Percentiles rank a stretch among this genome's conserved stretches.
phyloP scores from a whole-genome alignment of 2,329 filamentous ascomycete species.

The Penicillium thymicola region DNA sequence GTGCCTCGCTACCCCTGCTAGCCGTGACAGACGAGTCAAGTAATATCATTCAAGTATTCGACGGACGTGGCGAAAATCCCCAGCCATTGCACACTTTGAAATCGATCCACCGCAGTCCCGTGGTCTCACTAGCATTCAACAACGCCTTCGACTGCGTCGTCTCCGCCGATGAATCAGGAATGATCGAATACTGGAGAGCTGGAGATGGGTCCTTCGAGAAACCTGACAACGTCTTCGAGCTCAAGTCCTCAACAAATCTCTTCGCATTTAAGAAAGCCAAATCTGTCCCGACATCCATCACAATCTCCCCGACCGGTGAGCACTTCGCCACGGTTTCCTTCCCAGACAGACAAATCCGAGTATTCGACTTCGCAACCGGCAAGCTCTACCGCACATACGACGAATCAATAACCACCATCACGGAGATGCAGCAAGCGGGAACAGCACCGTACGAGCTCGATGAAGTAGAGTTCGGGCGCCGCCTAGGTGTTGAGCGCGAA shows the following conservation, averaged over 20 bases:
- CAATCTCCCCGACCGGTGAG: constrained; percentile 78
- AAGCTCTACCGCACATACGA: constrained; percentile 93
- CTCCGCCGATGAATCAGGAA: constrained; percentile 82
- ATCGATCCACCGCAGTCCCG: constrained; percentile 74
- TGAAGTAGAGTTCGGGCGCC: constrained; percentile 84
- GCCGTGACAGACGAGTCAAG: constrained; percentile 76
- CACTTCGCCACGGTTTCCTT: constrained; percentile 88
- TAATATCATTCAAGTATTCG: constrained; percentile 75
- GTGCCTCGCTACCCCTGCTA: constrained; percentile 80
- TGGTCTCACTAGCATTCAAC: constrained; percentile 87
- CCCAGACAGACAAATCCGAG: constrained; percentile 84
- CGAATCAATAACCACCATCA: constrained; percentile 83
- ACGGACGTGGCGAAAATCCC: constrained; percentile 79
- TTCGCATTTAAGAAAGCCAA: constrained; percentile 98
- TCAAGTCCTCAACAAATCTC: constrained; percentile 89
- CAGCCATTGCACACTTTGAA: constrained; percentile 73
- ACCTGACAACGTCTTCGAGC: constrained; percentile 83
- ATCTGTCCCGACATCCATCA: constrained; percentile 74
- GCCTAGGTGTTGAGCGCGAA: constrained; percentile 81
- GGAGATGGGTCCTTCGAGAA: constrained; percentile 74
- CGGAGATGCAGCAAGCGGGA: constrained; percentile 94
- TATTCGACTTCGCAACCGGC: constrained; percentile 88
- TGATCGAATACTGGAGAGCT: constrained; percentile 96
- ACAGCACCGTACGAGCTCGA: constrained; percentile 78
- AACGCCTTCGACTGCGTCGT: constrained; percentile 83